Evolutionary conservation across 148 eudicot genomes (phyloP).

Genomic region (Rhododendron henanense): DNA sequence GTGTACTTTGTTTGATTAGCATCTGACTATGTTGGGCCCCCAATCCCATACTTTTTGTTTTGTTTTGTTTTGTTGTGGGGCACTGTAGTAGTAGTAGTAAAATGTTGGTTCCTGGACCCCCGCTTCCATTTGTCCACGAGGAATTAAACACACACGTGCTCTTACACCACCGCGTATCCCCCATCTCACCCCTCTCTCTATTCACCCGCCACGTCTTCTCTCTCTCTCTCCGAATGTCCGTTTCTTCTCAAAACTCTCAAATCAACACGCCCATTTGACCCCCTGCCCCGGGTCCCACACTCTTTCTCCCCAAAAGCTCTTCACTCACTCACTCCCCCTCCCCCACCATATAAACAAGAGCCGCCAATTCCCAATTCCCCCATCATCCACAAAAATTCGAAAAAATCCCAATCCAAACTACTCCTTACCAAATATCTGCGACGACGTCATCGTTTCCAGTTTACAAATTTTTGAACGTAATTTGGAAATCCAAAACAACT

Average conservation of each 20-base stretch:
- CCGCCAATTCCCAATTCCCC: conserved; percentile 20
- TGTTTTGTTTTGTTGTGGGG: too few species aligned
- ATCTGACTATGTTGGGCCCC: too few species aligned
- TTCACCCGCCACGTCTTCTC: background rate
- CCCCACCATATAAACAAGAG: conserved; percentile 9
- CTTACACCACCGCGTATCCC: conserved; percentile 15
- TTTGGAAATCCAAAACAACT: background rate
- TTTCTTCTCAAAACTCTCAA: background rate
- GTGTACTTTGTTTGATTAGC: too few species aligned
- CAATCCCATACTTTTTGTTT: too few species aligned
- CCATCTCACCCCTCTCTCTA: background rate
- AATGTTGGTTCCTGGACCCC: background rate
- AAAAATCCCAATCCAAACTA: background rate
- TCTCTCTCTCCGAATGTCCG: too few species aligned
- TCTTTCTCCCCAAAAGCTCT: background rate
- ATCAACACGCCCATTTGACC: conserved; percentile 25
- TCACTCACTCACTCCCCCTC: background rate
- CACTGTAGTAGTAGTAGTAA: too few species aligned
- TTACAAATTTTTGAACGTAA: background rate
- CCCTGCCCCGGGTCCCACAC: background rate
- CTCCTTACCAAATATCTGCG: background rate
- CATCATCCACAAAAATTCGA: background rate
- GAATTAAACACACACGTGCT: background rate
- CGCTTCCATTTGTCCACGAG: background rate
- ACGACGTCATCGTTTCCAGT: background rate